Conservation (phyloP, 1,139 yeast species). For the Candida sp. region DNA sequence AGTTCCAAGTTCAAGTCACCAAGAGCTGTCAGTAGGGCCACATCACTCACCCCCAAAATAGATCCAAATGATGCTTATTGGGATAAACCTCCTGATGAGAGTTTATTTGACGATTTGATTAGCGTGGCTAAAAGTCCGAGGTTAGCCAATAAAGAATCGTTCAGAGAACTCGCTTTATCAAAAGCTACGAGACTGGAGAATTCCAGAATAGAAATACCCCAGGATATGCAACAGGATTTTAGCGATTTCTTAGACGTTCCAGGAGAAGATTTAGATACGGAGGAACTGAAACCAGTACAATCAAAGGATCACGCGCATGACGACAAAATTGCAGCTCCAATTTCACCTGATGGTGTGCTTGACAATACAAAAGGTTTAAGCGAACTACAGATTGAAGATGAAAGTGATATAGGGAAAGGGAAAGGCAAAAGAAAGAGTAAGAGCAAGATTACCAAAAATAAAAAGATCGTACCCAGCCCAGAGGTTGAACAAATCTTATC, state of each 20-base stretch:
- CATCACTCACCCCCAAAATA: neutral
- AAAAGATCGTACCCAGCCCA: neutral
- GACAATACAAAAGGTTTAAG: neutral
- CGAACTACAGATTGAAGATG: neutral
- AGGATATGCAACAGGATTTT: neutral
- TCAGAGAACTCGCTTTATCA: neutral
- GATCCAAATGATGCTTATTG: constrained; percentile 23
- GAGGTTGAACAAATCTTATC: neutral
- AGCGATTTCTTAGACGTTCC: neutral
- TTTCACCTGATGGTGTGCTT: too few relatives aligned
- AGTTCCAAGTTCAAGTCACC: neutral
- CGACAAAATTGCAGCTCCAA: too few relatives aligned
- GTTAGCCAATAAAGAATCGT: neutral
- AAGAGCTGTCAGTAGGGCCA: neutral
- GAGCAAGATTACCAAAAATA: neutral
- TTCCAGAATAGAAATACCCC: neutral
- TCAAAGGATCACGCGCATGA: neutral
- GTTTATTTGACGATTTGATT: constrained; percentile 18
- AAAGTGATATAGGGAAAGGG: neutral
- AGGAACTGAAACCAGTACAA: neutral
- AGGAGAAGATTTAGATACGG: neutral
- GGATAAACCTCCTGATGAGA: constrained; percentile 23
- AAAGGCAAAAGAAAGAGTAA: neutral
- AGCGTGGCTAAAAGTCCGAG: constrained; percentile 7
- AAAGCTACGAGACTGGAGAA: constrained; percentile 1